Percentiles rank a stretch among this genome's conserved stretches.
These are phyloP conservation scores for Coniochaeta sp. DNA, from an alignment of 2,329 filamentous ascomycete genomes.

Conservation along the genomic window DNA sequence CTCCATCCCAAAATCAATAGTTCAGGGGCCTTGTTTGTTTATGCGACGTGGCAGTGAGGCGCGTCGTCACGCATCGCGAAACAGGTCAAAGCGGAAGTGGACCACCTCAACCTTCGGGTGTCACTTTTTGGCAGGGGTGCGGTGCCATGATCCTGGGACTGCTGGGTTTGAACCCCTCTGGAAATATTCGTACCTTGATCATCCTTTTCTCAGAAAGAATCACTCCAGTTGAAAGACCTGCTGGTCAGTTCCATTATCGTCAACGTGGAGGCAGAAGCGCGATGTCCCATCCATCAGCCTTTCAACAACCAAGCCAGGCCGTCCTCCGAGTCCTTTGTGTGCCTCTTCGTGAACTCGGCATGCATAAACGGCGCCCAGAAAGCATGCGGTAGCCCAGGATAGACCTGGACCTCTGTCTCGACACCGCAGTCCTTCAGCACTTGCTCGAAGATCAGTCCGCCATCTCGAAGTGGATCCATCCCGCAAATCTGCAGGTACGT, in stretches of 20 bases:
- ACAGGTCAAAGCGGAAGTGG: not conserved
- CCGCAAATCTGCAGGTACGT: constrained; percentile 25
- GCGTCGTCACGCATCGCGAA: not conserved
- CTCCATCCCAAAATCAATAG: not conserved
- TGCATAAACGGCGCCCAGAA: constrained; percentile 13
- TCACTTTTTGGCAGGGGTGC: too few relatives aligned
- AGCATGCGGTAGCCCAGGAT: constrained; percentile 21
- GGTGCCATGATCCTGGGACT: too few relatives aligned
- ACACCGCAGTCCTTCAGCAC: constrained; percentile 20
- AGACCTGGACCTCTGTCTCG: constrained; percentile 19
- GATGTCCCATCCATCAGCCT: too few relatives aligned
- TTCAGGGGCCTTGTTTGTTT: not conserved
- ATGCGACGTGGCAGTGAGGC: not conserved
- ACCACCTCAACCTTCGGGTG: too few relatives aligned
- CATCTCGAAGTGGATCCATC: constrained; percentile 21
- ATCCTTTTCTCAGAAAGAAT: too few relatives aligned
- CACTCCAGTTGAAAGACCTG: too few relatives aligned
- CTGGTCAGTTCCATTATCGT: too few relatives aligned
- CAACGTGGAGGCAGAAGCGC: too few relatives aligned
- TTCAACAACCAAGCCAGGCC: not conserved
- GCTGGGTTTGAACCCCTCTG: too few relatives aligned
- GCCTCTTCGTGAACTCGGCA: not conserved
- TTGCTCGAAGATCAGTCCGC: constrained; percentile 21
- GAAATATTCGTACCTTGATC: too few relatives aligned
- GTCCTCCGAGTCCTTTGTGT: not conserved